Base-by-base conservation (phyloP, 192 early-diverging fungal genomes). In the Coemansia sp. region DNA sequence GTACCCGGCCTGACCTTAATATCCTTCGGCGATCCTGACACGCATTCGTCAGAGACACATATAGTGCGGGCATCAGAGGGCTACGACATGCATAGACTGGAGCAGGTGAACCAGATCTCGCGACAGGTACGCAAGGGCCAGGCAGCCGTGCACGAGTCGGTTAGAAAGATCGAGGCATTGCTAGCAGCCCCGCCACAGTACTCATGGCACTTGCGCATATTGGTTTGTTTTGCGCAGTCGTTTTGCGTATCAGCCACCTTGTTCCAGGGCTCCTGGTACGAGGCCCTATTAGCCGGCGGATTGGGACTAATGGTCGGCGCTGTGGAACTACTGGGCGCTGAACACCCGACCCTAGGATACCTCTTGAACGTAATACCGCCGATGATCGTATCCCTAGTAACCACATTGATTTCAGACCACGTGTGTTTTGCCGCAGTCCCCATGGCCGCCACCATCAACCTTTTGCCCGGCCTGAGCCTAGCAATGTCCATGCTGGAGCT, bases 401-500 rank as follows among this genome's bases (percentile, higher is more conserved):
- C 85, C 14, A 73, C 83, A n/a, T 67, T 85, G 3, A 69, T 89
- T 37, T 73, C 74, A 0, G 71, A 84, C 9, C 67, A 83, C 18
- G 71, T 89, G 8, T 88, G 86, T 56, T 89, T 83, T 61, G 69
- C 83, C 3, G 85, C 87, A 0, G 86, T 88, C 0, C 62, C 84
- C 0, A 69, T 90, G 24, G 81, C 87, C 0, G 85, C 86, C 4
- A 81, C 83, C 34, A 84, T 91, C 10, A 78, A 86, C 55, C 48
- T 86, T n/a, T 67, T 89, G 9, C 86, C 88, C 16, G 94, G 94
- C 5, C 75, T 93, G 37, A 70, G 86, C 3, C 70, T 95, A 36
- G 94, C 93, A 0, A 74, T 88, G 59, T 69, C 88, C 13, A 88
- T 96, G 70, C 86, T 92, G 76, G 94, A 95, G 68, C 67, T 95